phyloP scores from a whole-genome alignment of 2,329 filamentous ascomycete genomes.

The Fusarium caatingaense region DNA sequence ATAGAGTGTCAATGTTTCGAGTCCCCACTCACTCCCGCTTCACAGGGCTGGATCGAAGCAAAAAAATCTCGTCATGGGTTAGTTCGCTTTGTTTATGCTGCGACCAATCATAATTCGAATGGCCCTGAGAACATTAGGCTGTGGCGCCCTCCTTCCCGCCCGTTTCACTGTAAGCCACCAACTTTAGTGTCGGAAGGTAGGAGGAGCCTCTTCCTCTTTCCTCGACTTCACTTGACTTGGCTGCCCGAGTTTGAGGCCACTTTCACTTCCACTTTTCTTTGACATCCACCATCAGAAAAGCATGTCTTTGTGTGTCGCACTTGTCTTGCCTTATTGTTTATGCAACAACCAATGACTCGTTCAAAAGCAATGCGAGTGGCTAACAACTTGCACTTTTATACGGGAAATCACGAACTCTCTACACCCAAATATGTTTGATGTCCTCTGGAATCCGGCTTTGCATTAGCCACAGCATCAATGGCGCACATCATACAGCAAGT shows the following conservation, averaged over 20 bases:
- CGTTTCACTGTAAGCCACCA: conserved; percentile 28
- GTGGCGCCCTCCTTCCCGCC: conserved; percentile 37
- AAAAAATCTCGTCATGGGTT: conserved; percentile 29
- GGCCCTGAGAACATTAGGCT: conserved; percentile 22
- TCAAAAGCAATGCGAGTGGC: conserved; percentile 14
- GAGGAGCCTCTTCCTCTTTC: conserved; percentile 23
- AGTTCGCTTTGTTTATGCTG: conserved; percentile 20
- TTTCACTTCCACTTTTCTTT: conserved; percentile 10
- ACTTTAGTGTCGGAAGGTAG: conserved; percentile 13
- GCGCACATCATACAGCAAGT: conserved; percentile 7
- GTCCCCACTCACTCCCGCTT: conserved; percentile 32
- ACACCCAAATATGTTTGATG: conserved; percentile 1
- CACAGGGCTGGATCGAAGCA: conserved; percentile 35
- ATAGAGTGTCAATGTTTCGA: background rate
- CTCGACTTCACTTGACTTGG: conserved; percentile 6
- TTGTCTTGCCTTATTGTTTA: conserved; percentile 1
- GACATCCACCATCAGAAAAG: background rate
- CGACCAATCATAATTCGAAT: conserved; percentile 18
- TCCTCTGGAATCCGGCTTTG: conserved; percentile 7
- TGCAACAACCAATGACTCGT: conserved; percentile 5
- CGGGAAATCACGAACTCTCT: conserved; percentile 15
- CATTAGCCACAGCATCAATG: conserved; percentile 38
- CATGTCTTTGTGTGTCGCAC: conserved; percentile 13
- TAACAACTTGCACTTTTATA: conserved; percentile 9
- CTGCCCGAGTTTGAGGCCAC: conserved; percentile 5